These are phyloP conservation scores for Rhinocladiella mackenziei DNA, from an alignment of 2,329 filamentous ascomycete genomes.

Conservation along the genomic window DNA sequence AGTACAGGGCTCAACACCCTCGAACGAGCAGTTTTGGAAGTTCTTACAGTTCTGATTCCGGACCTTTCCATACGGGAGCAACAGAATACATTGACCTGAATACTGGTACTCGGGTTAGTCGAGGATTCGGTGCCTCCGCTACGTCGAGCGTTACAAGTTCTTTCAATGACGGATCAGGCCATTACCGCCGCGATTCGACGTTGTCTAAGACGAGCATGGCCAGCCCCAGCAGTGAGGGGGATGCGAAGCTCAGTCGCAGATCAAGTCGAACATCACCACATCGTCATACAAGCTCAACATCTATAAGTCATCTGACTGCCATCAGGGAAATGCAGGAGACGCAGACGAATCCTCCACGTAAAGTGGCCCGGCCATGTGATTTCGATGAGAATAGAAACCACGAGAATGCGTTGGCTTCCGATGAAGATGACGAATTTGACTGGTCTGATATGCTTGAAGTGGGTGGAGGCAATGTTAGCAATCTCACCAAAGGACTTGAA, in stretches of 20 bases:
- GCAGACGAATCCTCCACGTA: slow-evolving; percentile 2
- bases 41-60: slow-evolving; percentile 14
- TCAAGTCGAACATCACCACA: slow-evolving; percentile 8
- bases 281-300: slow-evolving; percentile 14
- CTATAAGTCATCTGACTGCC: slow-evolving; percentile 15
- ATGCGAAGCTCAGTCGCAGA: slow-evolving; percentile 8
- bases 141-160: slow-evolving; percentile 24
- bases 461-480: slow-evolving; percentile 5
- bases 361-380: slow-evolving; percentile 17
- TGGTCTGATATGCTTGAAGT: slow-evolving; percentile 22
- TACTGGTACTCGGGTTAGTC: slow-evolving; percentile 25
- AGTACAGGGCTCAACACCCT: slow-evolving; percentile 14
- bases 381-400: slow-evolving; percentile 11
- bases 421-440: slow-evolving; percentile 20
- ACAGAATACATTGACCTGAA: slow-evolving; percentile 19
- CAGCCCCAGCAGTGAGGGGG: slow-evolving; percentile 8
- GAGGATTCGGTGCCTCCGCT: slow-evolving; percentile 22
- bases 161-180: slow-evolving; percentile 12
- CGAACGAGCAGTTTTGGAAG: slow-evolving; percentile 18
- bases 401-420: slow-evolving; percentile 24
- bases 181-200: slow-evolving; percentile 12
- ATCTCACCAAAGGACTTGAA: slow-evolving; percentile 12
- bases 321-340: slow-evolving; percentile 19
- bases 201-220: slow-evolving; percentile 14
- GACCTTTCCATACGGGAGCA: neutral